Base-by-base conservation (phyloP, 106 monocot genomes). In the Dendrobium nobile region DNA sequence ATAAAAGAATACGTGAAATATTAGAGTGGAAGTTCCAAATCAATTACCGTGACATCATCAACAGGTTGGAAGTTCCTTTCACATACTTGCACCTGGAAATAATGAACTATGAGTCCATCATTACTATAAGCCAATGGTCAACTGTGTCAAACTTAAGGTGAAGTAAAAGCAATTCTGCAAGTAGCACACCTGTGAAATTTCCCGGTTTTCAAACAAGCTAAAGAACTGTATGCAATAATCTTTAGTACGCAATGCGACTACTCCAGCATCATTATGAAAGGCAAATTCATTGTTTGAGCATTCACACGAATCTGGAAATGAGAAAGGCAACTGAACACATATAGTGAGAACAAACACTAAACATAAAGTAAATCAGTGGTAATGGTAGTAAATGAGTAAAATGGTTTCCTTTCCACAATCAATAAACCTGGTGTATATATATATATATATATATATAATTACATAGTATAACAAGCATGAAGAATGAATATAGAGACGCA, bases 21-120 rank as follows among this genome's bases (percentile, higher is more conserved):
- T 70, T 70, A 70, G 9, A 7, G 7, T 13, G 15, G 37, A 70
- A 70, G 37, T 70, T 27, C 24, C 9, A 72, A 19, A 68, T 42
- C 17, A 75, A 56, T 81, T 90, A 98, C 98, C 47, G 78, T 95
- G 84, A 86, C 77, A 81, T 92, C 98, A 86, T 98, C 98, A 76
- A 86, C 89, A 83, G 98, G 98, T 64, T 94, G 89, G 73, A 88
- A 92, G 67, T 98, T 98, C 80, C 95, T 95, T 88, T 95, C 91
- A 80, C 85, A 91, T 54, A 98, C 85, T 93, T 91, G 98, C 77
- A 95, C 89, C 98, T 98, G 86, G 42, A 85, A 82, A 93, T 61
- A 11, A 73, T 9, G 73, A 41, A 82, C 13, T 68, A 79, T 11
- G 64, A 42, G 72, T 3, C 0, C 20, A 82, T 51, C 19, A 77